Base-by-base conservation (phyloP, 176 grass and related monocot genomes). In the Lolium rigidum region DNA sequence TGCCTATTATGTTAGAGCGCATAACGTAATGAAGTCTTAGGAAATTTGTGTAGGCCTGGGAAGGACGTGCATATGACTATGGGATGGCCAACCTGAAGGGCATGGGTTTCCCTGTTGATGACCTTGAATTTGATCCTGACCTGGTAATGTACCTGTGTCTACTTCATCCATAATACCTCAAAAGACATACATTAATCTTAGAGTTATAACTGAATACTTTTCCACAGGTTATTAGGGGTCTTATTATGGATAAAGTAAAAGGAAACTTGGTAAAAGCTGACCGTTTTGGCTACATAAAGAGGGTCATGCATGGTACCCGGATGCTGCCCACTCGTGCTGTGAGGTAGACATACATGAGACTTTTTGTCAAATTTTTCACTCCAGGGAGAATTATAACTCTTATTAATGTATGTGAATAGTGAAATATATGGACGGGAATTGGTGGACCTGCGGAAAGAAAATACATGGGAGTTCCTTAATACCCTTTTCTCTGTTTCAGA, bases 401-500 rank as follows among this genome's bases (percentile, higher is more conserved):
- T 57, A 79, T 82, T 74, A 18, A 76, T 86, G 46, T 74, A 38
- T 89, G 13, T 92, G 46, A 67, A 78, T 80, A 98, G 95, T 94
- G 93, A 95, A 83, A 98, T 98, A 92, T 98, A 98, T 77, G 95
- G 95, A 81, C 93, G 95, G 86, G 95, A 98, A 85, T 70, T 98
- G 86, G 90, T 98, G 82, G 95, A 98, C 89, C 89, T 98, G 69
- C 87, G 93, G 62, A 95, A 98, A 65, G 93, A 98, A 93, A 89
- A 86, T 82, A 88, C 86, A 85, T 98, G 95, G 95, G 95, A 94
- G 80, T 98, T 98, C 70, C 93, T 98, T 39, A 98, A 98, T 80
- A 98, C 95, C 85, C 67, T 95, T 94, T 98, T 98, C 90, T 98
- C 95, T 82, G 95, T 98, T 90, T 98, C 95, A 87, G 95, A 98